Evolutionary conservation across 2,329 filamentous ascomycete genomes (phyloP).

Genomic region (Phialophora verrucosa): DNA sequence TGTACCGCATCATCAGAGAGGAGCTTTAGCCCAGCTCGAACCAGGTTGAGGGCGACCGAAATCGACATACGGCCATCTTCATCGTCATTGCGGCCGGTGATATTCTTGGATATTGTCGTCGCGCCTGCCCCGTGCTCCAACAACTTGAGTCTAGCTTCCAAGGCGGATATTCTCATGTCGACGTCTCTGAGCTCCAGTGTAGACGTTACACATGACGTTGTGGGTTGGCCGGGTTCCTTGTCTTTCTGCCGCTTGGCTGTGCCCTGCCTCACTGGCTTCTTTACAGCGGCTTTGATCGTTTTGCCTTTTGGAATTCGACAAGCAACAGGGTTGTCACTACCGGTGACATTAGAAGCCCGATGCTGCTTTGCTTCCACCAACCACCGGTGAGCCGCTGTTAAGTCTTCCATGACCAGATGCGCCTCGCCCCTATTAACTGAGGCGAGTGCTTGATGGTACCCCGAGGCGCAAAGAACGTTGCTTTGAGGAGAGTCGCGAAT

Average conservation of each 20-base stretch:
- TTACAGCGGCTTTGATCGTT: not conserved
- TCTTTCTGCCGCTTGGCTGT: constrained; percentile 14
- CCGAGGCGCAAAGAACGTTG: not conserved
- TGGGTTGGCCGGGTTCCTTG: not conserved
- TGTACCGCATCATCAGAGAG: constrained; percentile 70
- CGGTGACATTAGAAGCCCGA: not conserved
- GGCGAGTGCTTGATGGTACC: constrained; percentile 1
- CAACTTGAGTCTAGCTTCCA: constrained; percentile 49
- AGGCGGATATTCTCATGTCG: constrained; percentile 6
- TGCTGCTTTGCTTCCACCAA: constrained; percentile 18
- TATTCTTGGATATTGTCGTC: constrained; percentile 47
- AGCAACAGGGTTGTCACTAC: not conserved
- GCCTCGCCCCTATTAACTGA: constrained; percentile 27
- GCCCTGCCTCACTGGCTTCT: constrained; percentile 16
- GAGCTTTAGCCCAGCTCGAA: constrained; percentile 61
- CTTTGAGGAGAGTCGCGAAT: not conserved
- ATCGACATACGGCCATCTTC: constrained; percentile 67
- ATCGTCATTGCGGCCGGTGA: constrained; percentile 65
- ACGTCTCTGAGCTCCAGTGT: constrained; percentile 7
- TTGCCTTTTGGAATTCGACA: not conserved
- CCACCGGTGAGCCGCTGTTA: constrained; percentile 13
- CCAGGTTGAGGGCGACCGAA: constrained; percentile 52
- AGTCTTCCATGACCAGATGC: constrained; percentile 20
- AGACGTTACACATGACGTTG: not conserved
- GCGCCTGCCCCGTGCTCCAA: constrained; percentile 34